Evolutionary conservation across 2,329 filamentous ascomycete genomes (phyloP), one percentile per base, ranked within the genome.

Genomic region (Fusarium lyarnte): DNA sequence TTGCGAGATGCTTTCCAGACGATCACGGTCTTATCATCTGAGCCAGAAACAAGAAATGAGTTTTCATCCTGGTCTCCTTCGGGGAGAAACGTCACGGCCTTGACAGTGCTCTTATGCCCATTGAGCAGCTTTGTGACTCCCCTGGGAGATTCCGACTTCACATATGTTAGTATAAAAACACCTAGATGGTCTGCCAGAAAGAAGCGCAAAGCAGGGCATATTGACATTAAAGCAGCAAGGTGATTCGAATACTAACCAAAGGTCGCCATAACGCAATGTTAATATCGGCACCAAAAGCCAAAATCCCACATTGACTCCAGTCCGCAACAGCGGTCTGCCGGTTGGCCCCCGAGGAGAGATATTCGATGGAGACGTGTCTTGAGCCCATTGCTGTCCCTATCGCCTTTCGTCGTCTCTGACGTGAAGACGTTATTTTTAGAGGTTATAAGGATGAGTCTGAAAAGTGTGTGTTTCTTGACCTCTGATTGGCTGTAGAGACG

Each of bases 231-330:
- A 55, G 42, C 59, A 58, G 60, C n/a, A 49, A 59, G 55, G 63
- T 72, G 52, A 36, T 63, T 72, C 63, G 49, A 19, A 53, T 66
- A 84, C 90, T 82, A 86, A 95, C 93, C 79, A 87, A 82, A 62
- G 94, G 94, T 79, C 90, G 86, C 96, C 96, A 99, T 43, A 98
- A 80, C 46, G 94, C 95, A 76, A 99, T 88, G 82, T 96, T 96
- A 75, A 91, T 91, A 82, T 97, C 94, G 13, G 95, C 92, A 36
- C 96, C 96, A 84, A 94, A 99, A 35, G 94, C 96, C 59, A 99
- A 86, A 47, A 94, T 80, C 14, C 92, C 93, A 71, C 87, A 84
- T 25, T 83, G 79, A 79, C 93, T 90, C 96, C 96, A 99, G 83
- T 98, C 95, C 33, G 95, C 95, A 33, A 94, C 93, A 21, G 92